Percentiles rank a stretch among this genome's conserved stretches.
Conservation (phyloP, 1,284 basidiomycete species). For the Pseudozyma thailandica region DNA sequence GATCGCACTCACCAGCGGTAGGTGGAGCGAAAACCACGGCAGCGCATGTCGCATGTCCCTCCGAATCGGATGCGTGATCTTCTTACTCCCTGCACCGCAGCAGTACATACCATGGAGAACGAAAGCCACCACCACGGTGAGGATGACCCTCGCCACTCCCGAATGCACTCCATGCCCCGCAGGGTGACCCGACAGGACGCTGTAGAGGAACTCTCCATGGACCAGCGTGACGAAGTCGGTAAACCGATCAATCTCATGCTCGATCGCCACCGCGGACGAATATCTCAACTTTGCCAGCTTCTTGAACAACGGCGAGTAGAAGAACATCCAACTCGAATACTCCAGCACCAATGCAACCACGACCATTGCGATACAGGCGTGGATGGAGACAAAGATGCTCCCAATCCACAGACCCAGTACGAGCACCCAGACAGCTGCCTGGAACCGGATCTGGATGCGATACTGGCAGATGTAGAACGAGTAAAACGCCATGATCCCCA, state of each 20-base stretch:
- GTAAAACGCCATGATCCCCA: conserved; percentile 38
- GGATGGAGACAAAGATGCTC: conserved; percentile 48
- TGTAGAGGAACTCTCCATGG: conserved; percentile 56
- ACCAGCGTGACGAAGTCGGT: conserved; percentile 60
- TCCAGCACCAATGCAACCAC: conserved; percentile 49
- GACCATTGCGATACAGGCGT: conserved; percentile 51
- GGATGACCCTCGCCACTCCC: conserved; percentile 42
- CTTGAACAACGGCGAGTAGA: conserved; percentile 56
- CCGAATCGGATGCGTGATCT: conserved; percentile 48
- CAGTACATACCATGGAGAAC: conserved; percentile 54
- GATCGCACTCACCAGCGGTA: conserved; percentile 54
- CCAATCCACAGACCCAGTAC: conserved; percentile 50
- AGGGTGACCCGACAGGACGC: conserved; percentile 38
- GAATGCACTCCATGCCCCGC: conserved; percentile 52
- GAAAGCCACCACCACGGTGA: conserved; percentile 50
- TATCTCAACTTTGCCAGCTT: conserved; percentile 47
- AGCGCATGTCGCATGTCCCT: conserved; percentile 29
- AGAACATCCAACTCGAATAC: conserved; percentile 50
- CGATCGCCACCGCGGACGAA: conserved; percentile 55
- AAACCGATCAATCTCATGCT: conserved; percentile 62
- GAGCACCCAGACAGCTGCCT: conserved; percentile 35
- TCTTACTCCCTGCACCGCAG: conserved; percentile 33
- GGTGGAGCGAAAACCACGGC: conserved; percentile 45
- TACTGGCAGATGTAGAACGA: conserved; percentile 59
- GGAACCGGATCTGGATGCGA: conserved; percentile 53